Conservation (phyloP, 371 early-diverging fungal species). For the Basidiobolus meristosporus region DNA sequence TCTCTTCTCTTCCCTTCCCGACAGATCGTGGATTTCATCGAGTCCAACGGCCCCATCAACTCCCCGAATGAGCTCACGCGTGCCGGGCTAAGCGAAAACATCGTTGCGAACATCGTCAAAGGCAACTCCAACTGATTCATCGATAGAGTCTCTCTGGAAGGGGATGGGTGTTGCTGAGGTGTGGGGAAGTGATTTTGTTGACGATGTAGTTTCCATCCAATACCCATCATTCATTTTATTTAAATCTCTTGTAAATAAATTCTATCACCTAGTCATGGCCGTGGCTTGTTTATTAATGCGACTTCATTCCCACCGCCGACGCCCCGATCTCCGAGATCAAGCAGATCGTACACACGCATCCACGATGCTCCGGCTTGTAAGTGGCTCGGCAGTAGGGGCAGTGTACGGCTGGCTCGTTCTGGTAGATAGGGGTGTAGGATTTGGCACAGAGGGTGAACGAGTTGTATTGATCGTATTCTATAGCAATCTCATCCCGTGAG, state of each 20-base stretch:
- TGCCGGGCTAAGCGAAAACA: slow-evolving; percentile 4
- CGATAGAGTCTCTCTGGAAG: no score
- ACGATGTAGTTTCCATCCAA: no score
- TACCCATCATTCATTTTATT: no score
- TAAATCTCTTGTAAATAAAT: no score
- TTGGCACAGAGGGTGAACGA: slow-evolving; percentile 71
- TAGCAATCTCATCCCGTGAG: slow-evolving; percentile 51
- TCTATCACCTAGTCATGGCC: no score
- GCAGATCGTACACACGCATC: slow-evolving; percentile 67
- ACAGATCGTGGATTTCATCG: slow-evolving; percentile 21
- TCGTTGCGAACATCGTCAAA: slow-evolving; percentile 3
- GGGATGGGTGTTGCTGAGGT: no score
- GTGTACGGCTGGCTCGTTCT: slow-evolving; percentile 45
- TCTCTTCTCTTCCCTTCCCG: no score
- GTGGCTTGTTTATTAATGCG: no score
- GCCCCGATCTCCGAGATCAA: slow-evolving; percentile 46
- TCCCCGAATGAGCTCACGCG: slow-evolving; percentile 2
- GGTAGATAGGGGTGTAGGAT: slow-evolving; percentile 72
- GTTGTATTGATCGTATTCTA: slow-evolving; percentile 85
- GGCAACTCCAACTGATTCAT: slow-evolving; percentile 2
- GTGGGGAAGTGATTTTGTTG: no score
- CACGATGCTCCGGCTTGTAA: slow-evolving; percentile 65
- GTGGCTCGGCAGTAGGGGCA: slow-evolving; percentile 80
- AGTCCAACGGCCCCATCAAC: slow-evolving; percentile 8
- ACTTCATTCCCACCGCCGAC: slow-evolving; percentile 11